Conservation (phyloP, 306 rosid genomes). For the Mimosa pudica region DNA sequence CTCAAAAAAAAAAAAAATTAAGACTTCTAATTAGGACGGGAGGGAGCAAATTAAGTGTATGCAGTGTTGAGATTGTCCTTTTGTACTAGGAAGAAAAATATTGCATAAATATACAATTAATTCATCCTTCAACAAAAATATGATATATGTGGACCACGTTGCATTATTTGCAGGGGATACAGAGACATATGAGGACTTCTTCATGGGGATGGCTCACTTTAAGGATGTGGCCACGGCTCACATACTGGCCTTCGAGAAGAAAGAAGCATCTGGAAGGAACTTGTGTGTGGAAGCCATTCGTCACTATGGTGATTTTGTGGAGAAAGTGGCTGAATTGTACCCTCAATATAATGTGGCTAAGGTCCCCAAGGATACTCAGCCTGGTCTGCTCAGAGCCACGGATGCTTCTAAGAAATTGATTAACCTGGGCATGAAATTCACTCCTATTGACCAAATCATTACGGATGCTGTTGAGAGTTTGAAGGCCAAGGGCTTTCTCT, state of each 20-base stretch:
- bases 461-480: constrained; percentile 76
- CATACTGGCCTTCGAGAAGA: constrained; percentile 76
- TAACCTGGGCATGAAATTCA: constrained; percentile 70
- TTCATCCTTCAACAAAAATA: too few relatives aligned
- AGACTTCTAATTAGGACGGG: too few relatives aligned
- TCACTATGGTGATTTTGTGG: constrained; percentile 71
- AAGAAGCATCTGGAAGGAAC: constrained; percentile 75
- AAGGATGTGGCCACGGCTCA: constrained; percentile 88
- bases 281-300: constrained; percentile 77
- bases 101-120: too few relatives aligned
- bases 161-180: constrained; percentile 51
- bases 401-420: constrained; percentile 69
- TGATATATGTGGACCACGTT: background rate
- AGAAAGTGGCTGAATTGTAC: constrained; percentile 69
- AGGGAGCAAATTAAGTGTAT: too few relatives aligned
- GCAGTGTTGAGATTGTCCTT: too few relatives aligned
- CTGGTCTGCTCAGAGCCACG: constrained; percentile 64
- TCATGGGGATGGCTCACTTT: constrained; percentile 82
- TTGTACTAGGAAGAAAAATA: too few relatives aligned
- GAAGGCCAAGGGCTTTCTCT: constrained; percentile 51
- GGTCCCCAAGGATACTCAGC: constrained; percentile 69
- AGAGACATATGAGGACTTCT: constrained; percentile 66
- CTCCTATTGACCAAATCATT: constrained; percentile 76
- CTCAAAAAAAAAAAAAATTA: too few relatives aligned
- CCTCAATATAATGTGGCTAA: constrained; percentile 67